Base-by-base conservation (phyloP, 208 protist genomes). In the Acanthamoeba divionensis region DNA sequence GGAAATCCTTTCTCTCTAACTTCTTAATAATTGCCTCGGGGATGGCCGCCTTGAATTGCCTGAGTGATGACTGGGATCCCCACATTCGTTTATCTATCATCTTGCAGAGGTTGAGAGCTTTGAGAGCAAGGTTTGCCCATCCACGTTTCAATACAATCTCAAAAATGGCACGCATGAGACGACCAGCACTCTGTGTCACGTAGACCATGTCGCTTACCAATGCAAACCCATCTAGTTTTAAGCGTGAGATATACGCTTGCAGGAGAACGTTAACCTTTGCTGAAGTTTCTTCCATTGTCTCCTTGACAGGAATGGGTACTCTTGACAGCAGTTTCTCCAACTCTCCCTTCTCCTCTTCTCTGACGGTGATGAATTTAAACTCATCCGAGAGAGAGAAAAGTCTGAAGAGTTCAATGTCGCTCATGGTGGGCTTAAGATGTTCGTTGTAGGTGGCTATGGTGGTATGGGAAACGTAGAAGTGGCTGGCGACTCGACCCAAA, bases 171-270 rank as follows among this genome's bases (percentile, higher is more conserved):
- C 97, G 77, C 44, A 98, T 65, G 12, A 97, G 96, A 8, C 97
- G 93, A 75, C 96, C 95, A 8, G 97, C 97, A 13, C 93, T 98
- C 92, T 99, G 99, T 50, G 98, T 98, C 66, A 99, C 96, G 94
- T 99, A 99, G n/a, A 98, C 97, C 94, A 99, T 98, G 95, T 99
- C 99, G 21, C 98, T 96, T 89, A 98, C 95, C 50, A 99, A 95
- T 8, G 98, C 97, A 93, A 99, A 98, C 7, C 98, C 98, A n/a
- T 99, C 97, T 1, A 99, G 92, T 31, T 91, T 93, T 65, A 99
- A 96, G 80, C 96, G 94, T 48, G 98, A 99, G 89, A 99, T 99
- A 94, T 99, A 99, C 50, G 97, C 96, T 93, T 99, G 99, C 15
- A 99, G 94, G 6, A 99, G 94, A 13, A 99, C 94, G 93, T 99